These are phyloP conservation scores for Ammopiptanthus mongolicus DNA, from an alignment of 306 rosid species.

Conservation along the genomic window DNA sequence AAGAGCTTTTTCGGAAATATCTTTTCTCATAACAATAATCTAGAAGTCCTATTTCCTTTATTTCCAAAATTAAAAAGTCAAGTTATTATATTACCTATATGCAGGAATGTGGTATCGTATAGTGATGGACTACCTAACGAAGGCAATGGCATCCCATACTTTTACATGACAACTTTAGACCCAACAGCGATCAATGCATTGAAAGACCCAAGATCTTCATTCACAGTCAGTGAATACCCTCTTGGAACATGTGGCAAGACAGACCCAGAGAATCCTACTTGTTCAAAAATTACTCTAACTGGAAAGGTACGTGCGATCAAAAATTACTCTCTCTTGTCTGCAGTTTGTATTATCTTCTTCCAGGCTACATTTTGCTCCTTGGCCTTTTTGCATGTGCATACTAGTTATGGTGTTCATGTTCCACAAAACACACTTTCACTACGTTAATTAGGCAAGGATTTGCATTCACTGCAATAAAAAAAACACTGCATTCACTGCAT, in stretches of 20 bases:
- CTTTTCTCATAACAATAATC: no score
- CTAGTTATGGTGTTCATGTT: neutral
- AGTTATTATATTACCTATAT: neutral
- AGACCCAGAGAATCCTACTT: slow-evolving; percentile 88
- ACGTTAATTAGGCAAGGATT: no score
- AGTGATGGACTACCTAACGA: slow-evolving; percentile 72
- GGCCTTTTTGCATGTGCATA: neutral
- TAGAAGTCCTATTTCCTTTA: no score
- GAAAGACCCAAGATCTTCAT: slow-evolving; percentile 68
- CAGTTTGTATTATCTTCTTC: neutral
- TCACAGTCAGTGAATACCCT: slow-evolving; percentile 76
- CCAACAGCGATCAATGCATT: slow-evolving; percentile 73
- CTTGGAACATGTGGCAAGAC: slow-evolving; percentile 75
- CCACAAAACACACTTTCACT: neutral
- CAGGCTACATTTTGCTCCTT: neutral
- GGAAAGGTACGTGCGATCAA: slow-evolving; percentile 75
- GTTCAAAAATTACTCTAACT: slow-evolving; percentile 74
- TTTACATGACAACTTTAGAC: slow-evolving; percentile 85
- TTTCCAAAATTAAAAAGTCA: neutral
- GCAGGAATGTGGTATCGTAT: slow-evolving; percentile 85
- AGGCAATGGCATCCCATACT: slow-evolving; percentile 79
- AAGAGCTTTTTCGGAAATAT: no score
- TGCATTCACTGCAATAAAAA: no score
- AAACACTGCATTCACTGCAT: no score
- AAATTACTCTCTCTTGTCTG: neutral